Conservation (phyloP, 805 yeast species). For the Maudiozyma saulgeensis region DNA sequence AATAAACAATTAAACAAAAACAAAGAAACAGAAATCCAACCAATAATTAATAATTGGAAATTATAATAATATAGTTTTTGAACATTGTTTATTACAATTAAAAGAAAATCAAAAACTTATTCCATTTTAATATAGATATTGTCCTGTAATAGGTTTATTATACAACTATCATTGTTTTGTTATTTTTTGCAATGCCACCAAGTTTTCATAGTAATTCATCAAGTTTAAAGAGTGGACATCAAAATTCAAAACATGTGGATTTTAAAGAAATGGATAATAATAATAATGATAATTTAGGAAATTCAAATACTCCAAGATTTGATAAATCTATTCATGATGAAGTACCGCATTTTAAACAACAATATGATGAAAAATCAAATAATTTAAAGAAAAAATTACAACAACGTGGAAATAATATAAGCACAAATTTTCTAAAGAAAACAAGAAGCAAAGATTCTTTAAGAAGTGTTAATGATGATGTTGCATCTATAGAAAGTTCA, state of each 20-base stretch:
- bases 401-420: background rate
- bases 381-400: background rate
- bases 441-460: background rate
- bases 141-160: too few relatives aligned
- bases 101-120: too few relatives aligned
- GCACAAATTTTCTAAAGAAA: slow-evolving; percentile 1
- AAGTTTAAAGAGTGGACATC: background rate
- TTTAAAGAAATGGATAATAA: background rate
- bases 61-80: too few relatives aligned
- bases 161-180: too few relatives aligned
- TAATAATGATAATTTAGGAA: background rate
- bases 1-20: background rate
- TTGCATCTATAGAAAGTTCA: background rate
- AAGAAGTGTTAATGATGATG: background rate
- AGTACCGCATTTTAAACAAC: slow-evolving; percentile 6
- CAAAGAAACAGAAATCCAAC: background rate
- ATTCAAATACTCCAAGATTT: background rate
- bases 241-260: background rate
- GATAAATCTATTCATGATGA: slow-evolving; percentile 6
- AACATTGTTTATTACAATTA: too few relatives aligned
- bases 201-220: background rate
- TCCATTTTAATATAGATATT: too few relatives aligned
- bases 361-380: background rate
- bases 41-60: too few relatives aligned
- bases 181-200: background rate